Base-by-base conservation (phyloP, 208 protist species). In the Crithidia fasciculata region DNA sequence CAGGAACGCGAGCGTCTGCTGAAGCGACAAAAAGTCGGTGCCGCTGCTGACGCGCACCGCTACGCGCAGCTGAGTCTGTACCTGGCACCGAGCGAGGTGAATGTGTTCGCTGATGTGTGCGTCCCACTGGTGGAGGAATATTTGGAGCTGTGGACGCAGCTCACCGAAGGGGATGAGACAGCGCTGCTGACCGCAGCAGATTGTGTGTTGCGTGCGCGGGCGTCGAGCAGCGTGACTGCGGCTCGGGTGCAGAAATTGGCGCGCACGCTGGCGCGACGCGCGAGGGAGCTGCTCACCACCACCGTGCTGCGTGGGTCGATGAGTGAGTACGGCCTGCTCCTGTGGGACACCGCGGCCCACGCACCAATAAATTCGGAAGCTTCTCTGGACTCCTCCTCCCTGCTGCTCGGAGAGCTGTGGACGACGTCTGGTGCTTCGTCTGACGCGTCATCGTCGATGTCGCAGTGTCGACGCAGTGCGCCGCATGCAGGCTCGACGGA, bases 291-390 rank as follows among this genome's bases (percentile, higher is more conserved):
- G 10, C 52, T 79, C 60, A 69, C 74, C 9, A 57, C 52, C 13
- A 59, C 67, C 16, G 53, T 79, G 10, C 61, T 79, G 52, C 74
- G 74, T 12, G 68, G 67, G 6, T 59, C 19, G 52, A 69, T 79
- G 74, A 79, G 74, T 47, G 74, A 73, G 67, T 79, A 74, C 53
- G 47, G 67, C 15, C 74, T 59, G 45, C 59, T 43, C 39, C 61
- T 74, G 74, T 70, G 44, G 60, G 74, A 79, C 36, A 8, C 43
- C 9, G 39, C 58, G 41, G 54, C 19, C 41, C 41, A 13, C n/a
- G 58, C 8, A 39, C 0, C 39, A 28, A 28, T 1, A 28, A 28
- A 0, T 28, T 28, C 28, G 28, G 28, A 0, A 28, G 28, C 0
- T 1, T 28, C 28, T 28, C 28, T 28, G 28, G 28, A 28, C 28